Conservation (phyloP, 352 stramenopile genomes). For the Phytophthora fragariaefolia region DNA sequence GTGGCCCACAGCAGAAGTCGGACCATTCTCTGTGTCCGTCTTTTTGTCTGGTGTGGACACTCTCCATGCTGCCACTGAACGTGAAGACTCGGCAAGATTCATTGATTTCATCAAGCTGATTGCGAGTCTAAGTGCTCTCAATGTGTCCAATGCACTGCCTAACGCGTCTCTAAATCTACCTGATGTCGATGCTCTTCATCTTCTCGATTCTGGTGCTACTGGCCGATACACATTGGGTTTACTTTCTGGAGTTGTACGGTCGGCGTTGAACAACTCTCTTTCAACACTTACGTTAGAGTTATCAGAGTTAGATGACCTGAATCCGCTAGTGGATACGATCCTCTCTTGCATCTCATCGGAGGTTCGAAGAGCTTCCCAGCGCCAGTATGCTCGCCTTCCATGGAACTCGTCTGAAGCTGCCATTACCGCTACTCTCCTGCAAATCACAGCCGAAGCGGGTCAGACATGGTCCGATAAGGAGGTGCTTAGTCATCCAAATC, state of each 20-base stretch:
- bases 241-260: slow-evolving; percentile 55
- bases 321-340: slow-evolving; percentile 60
- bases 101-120: slow-evolving; percentile 89
- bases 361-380: slow-evolving; percentile 71
- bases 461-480: slow-evolving; percentile 85
- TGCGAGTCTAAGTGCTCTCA: slow-evolving; percentile 66
- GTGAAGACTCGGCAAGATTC: slow-evolving; percentile 56
- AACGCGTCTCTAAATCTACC: slow-evolving; percentile 36
- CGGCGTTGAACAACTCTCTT: slow-evolving; percentile 49
- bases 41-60: slow-evolving; percentile 42
- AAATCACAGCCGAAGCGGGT: slow-evolving; percentile 70
- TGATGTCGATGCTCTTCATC: slow-evolving; percentile 53
- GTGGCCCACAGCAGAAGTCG: slow-evolving; percentile 68
- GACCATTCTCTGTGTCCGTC: slow-evolving; percentile 57
- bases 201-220: slow-evolving; percentile 64
- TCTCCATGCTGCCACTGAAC: slow-evolving; percentile 14
- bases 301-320: slow-evolving; percentile 22
- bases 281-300: slow-evolving; percentile 25
- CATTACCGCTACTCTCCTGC: slow-evolving; percentile 74
- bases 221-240: slow-evolving; percentile 62
- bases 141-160: slow-evolving; percentile 39
- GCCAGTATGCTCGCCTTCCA: slow-evolving; percentile 81
- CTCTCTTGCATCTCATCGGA: slow-evolving; percentile 66
- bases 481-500: slow-evolving; percentile 82
- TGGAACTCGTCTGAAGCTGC: slow-evolving; percentile 81